A percentile compares a stretch with the other conserved stretches of the same genome.
phyloP scores from a whole-genome alignment of 306 rosid species.

The Senna tora region DNA sequence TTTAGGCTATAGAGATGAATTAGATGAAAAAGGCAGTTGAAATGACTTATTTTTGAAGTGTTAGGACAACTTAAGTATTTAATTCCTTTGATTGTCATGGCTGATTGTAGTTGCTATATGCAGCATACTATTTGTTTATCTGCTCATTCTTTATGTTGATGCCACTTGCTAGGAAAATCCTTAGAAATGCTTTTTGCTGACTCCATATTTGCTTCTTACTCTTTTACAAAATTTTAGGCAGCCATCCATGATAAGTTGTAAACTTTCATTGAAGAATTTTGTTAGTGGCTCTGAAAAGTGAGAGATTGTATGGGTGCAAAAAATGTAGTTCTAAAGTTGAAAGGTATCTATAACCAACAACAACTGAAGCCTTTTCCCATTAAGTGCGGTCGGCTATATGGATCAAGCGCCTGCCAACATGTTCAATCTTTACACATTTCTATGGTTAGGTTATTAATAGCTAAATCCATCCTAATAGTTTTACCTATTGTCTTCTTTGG shows the following conservation, averaged over 20 bases:
- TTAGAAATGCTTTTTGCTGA: not conserved
- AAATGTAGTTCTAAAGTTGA: conserved; percentile 5
- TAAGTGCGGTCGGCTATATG: too few relatives aligned
- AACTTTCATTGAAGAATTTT: conserved; percentile 9
- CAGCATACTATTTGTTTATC: not conserved
- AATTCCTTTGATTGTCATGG: not conserved
- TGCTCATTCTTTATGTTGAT: not conserved
- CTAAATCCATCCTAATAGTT: too few relatives aligned
- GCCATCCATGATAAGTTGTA: not conserved
- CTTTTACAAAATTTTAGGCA: not conserved
- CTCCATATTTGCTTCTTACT: not conserved
- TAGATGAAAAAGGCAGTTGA: not conserved
- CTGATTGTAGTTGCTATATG: not conserved
- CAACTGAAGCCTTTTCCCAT: not conserved
- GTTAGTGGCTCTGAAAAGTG: conserved; percentile 14
- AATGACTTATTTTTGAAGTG: conserved; percentile 7
- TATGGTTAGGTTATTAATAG: too few relatives aligned
- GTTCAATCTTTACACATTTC: too few relatives aligned
- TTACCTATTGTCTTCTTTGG: too few relatives aligned
- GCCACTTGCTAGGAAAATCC: not conserved
- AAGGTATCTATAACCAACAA: conserved; percentile 8
- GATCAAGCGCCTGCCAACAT: too few relatives aligned
- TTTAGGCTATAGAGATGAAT: not conserved
- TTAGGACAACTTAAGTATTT: not conserved
- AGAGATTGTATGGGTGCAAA: not conserved